A percentile compares a stretch with the other conserved stretches of the same genome.
These are phyloP conservation scores for Hanseniaspora uvarum DNA, from an alignment of 1,139 yeast genomes.

Conservation along the genomic window DNA sequence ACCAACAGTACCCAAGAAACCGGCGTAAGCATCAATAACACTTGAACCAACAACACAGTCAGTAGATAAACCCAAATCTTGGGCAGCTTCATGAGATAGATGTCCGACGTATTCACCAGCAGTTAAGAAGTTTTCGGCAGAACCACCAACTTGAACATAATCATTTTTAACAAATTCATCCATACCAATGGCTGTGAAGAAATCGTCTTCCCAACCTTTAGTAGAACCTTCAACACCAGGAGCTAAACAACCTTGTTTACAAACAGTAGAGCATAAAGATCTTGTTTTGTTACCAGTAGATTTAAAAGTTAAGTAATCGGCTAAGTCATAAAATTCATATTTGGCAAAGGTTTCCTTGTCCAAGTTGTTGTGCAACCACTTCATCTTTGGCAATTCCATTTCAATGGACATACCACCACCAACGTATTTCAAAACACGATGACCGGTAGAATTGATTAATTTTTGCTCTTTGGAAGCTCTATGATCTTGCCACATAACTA, in stretches of 20 bases:
- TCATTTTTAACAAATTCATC: slow-evolving; percentile 69
- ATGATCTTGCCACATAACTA: slow-evolving; percentile 96
- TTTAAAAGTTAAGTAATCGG: slow-evolving; percentile 80
- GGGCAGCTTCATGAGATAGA: slow-evolving; percentile 58
- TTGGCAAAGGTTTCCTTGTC: slow-evolving; percentile 50
- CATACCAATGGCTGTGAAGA: slow-evolving; percentile 56
- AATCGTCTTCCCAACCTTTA: slow-evolving; percentile 84
- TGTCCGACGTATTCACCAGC: slow-evolving; percentile 87
- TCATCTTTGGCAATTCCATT: slow-evolving; percentile 94
- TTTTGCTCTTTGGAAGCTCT: slow-evolving; percentile 83
- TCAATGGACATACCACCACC: slow-evolving; percentile 98
- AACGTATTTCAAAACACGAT: slow-evolving; percentile 73
- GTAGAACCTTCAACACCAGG: slow-evolving; percentile 75
- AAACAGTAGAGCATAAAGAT: slow-evolving; percentile 79
- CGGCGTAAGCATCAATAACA: slow-evolving; percentile 95
- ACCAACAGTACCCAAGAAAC: slow-evolving; percentile 98
- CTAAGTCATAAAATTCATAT: slow-evolving; percentile 81
- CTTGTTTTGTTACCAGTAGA: slow-evolving; percentile 84
- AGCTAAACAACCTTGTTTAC: slow-evolving; percentile 93
- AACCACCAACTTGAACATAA: slow-evolving; percentile 74
- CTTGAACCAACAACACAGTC: slow-evolving; percentile 85
- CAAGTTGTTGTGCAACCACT: slow-evolving; percentile 85
- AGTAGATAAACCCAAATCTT: slow-evolving; percentile 69
- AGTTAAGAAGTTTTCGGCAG: slow-evolving; percentile 60
- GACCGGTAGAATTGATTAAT: slow-evolving; percentile 68